Evolutionary conservation across 257 asterid genomes (phyloP), one percentile per base, ranked within the genome.

Genomic region (Petunia secreta): DNA sequence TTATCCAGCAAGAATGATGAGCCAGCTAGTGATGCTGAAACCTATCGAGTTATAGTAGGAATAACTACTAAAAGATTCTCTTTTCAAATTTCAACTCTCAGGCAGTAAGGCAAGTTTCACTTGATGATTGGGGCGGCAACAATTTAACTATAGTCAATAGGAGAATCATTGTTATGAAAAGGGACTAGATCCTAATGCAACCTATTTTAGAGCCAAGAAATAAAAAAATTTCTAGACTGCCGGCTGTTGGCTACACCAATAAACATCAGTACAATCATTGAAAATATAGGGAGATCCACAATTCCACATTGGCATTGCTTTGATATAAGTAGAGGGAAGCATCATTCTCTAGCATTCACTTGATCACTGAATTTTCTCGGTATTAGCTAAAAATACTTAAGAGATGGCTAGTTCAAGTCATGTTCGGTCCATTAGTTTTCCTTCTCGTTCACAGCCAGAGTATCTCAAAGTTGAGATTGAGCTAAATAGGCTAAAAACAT

Each of bases 341-440:
- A 41, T 11, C 44, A 46, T 48, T 48, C 41, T 69, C 58, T 69
- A 9, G 10, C 76, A 69, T 25, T 69, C 77, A 68, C 76, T 71
- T 71, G 77, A 68, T 14, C 11, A 41, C 53, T 40, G 37, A 66
- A 55, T 43, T 43, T 43, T 68, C 44, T 46, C 55, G 44, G 4
- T 8, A 66, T 15, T 48, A 9, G 41, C 43, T 16, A 15, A 52
- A 3, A 52, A 41, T 76, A 44, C 55, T 1, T 55, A 40, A 77
- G 79, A 81, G 57, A 91, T 91, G 96, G 91, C 88, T 80, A 54
- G 16, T 39, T 80, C 92, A 75, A 75, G 15, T 77, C 90, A 85
- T 68, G 63, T 76, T 5, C 90, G 96, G 75, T 91, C 91, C 44
- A 87, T 87, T 15, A 90, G 94, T 69, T 85, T 91, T 37, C 92